Base-by-base conservation (phyloP, 257 asterid genomes). In the Nyctanthes arbortristis region DNA sequence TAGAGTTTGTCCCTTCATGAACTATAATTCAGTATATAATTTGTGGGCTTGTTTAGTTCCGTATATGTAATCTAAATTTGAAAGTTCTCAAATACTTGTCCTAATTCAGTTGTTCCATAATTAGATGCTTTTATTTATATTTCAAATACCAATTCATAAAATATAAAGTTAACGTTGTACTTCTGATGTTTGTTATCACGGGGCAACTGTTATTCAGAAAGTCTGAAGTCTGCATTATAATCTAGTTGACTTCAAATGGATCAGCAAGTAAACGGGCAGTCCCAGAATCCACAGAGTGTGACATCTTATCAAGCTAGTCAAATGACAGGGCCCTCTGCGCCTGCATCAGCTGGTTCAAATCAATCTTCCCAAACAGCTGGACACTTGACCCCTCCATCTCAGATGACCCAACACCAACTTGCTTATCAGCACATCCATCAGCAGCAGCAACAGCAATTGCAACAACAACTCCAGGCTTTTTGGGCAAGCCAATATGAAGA, bases 381-480 rank as follows among this genome's bases (percentile, higher is more conserved):
- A 61, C 83, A 86, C 54, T 77, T 95, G 5, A 81, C 90, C 71
- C 77, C 96, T 47, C 90, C 92, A 33, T 85, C 93, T 67, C 98
- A 92, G 77, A 75, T 92, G 88, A 87, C 92, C 0, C 97, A 85
- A 66, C 98, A 88, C 75, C 98, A 88, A 55, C 96, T 90, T 12
- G 97, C 98, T 8, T 90, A 93, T 77, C 98, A 93, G 78, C 98
- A 93, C 84, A 88, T 90, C 33, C 98, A 90, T 63, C 97, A 93
- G 69, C 96, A 90, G 77, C 96, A 93, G 66, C 98, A 90, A 3
- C 96, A 93, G 65, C 97, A 90, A 52, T 39, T 93, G 77, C 98
- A 93, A 35, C 96, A 87, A 37, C 96, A 89, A 39, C 97, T 92
- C 76, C 96, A 89, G 70, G 49, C 62, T 58, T 93, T 93, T 73